Base-by-base conservation (phyloP, 345 rosid genomes). In the Aquilaria malaccensis region DNA sequence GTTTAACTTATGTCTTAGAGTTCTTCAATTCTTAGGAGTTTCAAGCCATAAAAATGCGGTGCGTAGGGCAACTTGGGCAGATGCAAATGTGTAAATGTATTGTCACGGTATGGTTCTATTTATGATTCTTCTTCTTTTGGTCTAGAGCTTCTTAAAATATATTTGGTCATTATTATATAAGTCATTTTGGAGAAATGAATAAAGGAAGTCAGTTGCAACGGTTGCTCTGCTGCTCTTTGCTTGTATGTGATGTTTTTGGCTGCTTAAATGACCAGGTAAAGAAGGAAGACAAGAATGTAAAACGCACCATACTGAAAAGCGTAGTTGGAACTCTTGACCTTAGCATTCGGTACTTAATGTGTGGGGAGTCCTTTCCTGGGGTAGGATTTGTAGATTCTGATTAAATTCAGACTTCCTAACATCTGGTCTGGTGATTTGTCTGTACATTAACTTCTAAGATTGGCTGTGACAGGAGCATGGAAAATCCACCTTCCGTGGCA, bases 361-460 rank as follows among this genome's bases (percentile, higher is more conserved):
- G 75, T 13, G 96, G 93, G 67, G 96, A 88, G 81, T 86, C 83
- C 45, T 85, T 85, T 75, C 98, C 98, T 10, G 95, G 87, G 95
- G 96, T 88, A 74, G 37, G 3, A 58, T 29, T 55, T 5, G 41
- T 52, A 32, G 13, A 2, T 61, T 58, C 12, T 58, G 51, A 33
- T 61, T 68, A 48, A 13, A 22, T 63, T 61, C 52, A 30, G 54
- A 54, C n/a, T 54, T 61, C 65, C 45, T 33, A 9, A 37, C 43
- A 37, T 37, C 43, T 41, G 13, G 54, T 58, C 57, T 54, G 6
- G 31, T 67, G 22, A 56, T 12, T 41, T 48, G 46, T 56, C 70
- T 57, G 52, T 43, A 45, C 55, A 58, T 70, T 69, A 51, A 55
- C 67, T 71, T 32, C 52, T 30, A 55, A 37, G 43, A 37, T 1